A percentile compares a stretch with the other conserved stretches of the same genome.
Evolutionary conservation across 2,329 filamentous ascomycete genomes (phyloP).

Genomic region (Colletotrichum plurivorum): DNA sequence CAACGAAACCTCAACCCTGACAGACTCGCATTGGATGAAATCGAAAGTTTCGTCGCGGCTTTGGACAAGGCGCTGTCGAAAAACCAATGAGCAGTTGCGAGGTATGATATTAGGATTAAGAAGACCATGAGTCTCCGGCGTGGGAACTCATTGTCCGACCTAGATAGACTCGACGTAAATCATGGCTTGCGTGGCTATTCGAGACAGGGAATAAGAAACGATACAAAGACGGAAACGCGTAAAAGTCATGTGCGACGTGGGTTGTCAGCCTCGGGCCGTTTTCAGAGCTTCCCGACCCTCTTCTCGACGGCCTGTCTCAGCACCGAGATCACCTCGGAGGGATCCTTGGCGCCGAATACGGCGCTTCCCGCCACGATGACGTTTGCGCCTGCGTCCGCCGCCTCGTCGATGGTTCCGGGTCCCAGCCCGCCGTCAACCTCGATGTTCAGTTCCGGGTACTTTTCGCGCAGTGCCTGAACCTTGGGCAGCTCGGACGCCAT

Average conservation of each 20-base stretch:
- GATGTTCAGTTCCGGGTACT: constrained; percentile 94
- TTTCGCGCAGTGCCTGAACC: constrained; percentile 84
- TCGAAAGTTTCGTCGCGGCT: constrained; percentile 64
- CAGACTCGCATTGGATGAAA: constrained; percentile 65
- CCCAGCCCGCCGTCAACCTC: constrained; percentile 96
- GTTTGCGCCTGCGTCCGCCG: constrained; percentile 95
- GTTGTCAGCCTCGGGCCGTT: neutral
- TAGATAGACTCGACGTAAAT: constrained; percentile 25
- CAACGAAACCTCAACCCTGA: neutral
- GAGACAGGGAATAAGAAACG: neutral
- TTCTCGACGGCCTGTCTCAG: constrained; percentile 85
- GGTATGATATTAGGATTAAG: constrained; percentile 33
- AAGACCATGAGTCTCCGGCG: constrained; percentile 11
- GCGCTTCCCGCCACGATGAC: constrained; percentile 98
- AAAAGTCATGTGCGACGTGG: constrained; percentile 27
- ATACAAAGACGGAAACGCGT: constrained; percentile 1
- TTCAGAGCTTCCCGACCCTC: constrained; percentile 57
- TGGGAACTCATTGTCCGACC: constrained; percentile 19
- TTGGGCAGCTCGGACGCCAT: constrained; percentile 97
- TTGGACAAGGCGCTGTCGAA: constrained; percentile 63
- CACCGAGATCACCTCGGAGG: constrained; percentile 86
- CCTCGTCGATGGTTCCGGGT: constrained; percentile 90
- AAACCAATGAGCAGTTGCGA: constrained; percentile 35
- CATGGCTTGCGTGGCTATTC: constrained; percentile 35
- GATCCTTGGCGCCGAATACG: constrained; percentile 93